Percentiles rank a stretch among this genome's conserved stretches.
These are phyloP conservation scores for Pestalotiopsis sp. DNA, from an alignment of 2,329 filamentous ascomycete genomes.

Conservation along the genomic window DNA sequence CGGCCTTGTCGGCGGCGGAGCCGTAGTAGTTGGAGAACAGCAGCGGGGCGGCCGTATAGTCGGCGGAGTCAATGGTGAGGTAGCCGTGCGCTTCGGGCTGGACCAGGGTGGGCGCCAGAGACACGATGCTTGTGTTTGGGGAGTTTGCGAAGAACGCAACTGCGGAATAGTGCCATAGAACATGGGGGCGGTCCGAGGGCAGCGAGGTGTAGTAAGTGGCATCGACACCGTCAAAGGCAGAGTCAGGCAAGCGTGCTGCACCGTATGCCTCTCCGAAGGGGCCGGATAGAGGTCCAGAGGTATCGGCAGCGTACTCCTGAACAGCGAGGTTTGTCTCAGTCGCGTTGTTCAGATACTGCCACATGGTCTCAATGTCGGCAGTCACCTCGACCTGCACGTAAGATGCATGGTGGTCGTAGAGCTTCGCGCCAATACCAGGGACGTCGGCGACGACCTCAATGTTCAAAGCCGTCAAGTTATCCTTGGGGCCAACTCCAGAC, in stretches of 20 bases:
- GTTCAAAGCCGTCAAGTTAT: not conserved
- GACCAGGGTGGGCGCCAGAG: not conserved
- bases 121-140: not conserved
- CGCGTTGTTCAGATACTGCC: not conserved
- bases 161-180: not conserved
- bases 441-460: not conserved
- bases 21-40: slow-evolving; percentile 2
- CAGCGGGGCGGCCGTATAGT: not conserved
- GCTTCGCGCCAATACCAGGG: not conserved
- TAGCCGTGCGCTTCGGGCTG: not conserved
- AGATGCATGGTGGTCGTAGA: not conserved
- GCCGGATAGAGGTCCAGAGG: not conserved
- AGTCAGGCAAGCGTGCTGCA: not conserved
- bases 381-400: not conserved
- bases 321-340: not conserved
- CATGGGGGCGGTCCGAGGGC: not conserved
- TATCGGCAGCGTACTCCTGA: not conserved
- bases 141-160: not conserved
- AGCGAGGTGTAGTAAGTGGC: not conserved
- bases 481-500: slow-evolving; percentile 1
- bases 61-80: not conserved
- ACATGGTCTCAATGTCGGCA: not conserved
- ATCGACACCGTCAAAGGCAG: not conserved
- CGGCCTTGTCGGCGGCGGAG: slow-evolving; percentile 5
- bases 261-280: not conserved